These are phyloP conservation scores for Leccinum barrowsii DNA, from an alignment of 768 basidiomycete genomes.

Conservation along the genomic window DNA sequence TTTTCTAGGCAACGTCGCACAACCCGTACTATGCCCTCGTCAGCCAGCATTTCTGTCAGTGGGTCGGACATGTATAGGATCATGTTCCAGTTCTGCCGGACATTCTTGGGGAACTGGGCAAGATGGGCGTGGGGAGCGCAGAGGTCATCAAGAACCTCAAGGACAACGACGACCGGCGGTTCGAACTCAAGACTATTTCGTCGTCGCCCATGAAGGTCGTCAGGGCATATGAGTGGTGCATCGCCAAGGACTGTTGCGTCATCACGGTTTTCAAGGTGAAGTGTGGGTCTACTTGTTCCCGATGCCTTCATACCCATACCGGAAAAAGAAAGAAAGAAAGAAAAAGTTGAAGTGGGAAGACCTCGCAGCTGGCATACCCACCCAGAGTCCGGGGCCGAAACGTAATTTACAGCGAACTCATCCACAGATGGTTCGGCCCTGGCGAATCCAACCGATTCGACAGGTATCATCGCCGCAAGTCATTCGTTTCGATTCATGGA, in stretches of 20 bases:
- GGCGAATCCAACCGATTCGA: no score
- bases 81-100: conserved; percentile 94
- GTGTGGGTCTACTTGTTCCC: no score
- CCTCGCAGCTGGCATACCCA: no score
- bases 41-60: conserved; percentile 73
- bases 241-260: conserved; percentile 60
- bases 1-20: conserved; percentile 52
- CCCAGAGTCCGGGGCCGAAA: no score
- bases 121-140: conserved; percentile 74
- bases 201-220: conserved; percentile 60
- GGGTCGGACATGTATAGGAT: conserved; percentile 81
- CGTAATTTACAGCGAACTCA: no score
- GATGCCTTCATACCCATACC: no score
- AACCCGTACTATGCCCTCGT: conserved; percentile 88
- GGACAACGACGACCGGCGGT: conserved; percentile 38
- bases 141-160: conserved; percentile 64
- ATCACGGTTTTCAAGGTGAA: no score
- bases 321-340: no score
- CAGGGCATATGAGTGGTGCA: conserved; percentile 87
- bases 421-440: no score
- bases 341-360: no score
- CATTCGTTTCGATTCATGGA: background rate
- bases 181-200: conserved; percentile 52
- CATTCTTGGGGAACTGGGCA: conserved; percentile 88
- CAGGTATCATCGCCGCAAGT: no score